Evolutionary conservation across 2,329 filamentous ascomycete species (phyloP).

Genomic region (Fusarium sp.): DNA sequence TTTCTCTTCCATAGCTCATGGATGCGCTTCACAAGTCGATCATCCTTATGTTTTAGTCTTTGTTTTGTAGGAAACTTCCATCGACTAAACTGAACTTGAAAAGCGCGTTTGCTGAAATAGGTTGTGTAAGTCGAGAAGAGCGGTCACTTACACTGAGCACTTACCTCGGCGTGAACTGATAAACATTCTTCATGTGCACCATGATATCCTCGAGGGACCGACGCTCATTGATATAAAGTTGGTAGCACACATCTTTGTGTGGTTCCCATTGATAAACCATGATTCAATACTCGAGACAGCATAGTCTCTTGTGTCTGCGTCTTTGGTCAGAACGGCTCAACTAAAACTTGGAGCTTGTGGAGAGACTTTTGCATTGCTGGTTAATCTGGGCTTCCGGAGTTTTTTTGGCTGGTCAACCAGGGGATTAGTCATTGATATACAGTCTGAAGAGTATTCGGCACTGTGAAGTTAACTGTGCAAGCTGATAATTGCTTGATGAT

Average conservation of each 20-base stretch:
- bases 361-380: constrained; percentile 43
- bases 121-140: constrained; percentile 13
- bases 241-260: constrained; percentile 55
- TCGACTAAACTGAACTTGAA: constrained; percentile 78
- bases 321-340: constrained; percentile 40
- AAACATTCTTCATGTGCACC: constrained; percentile 70
- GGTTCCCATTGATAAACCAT: constrained; percentile 61
- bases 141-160: constrained; percentile 3
- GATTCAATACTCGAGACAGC: constrained; percentile 31
- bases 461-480: neutral
- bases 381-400: constrained; percentile 39
- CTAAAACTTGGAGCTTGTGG: constrained; percentile 33
- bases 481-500: neutral
- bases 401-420: neutral
- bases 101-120: constrained; percentile 73
- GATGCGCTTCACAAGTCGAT: constrained; percentile 72
- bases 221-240: constrained; percentile 81
- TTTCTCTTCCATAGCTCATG: constrained; percentile 84
- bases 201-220: constrained; percentile 79
- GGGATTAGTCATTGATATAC: constrained; percentile 14
- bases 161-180: constrained; percentile 73
- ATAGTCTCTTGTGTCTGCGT: constrained; percentile 32
- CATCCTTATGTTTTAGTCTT: constrained; percentile 76
- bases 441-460: rapidly evolving
- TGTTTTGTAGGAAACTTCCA: constrained; percentile 84